Conservation (phyloP, 2,329 filamentous ascomycete genomes). For the Exophiala lecanii-corni region DNA sequence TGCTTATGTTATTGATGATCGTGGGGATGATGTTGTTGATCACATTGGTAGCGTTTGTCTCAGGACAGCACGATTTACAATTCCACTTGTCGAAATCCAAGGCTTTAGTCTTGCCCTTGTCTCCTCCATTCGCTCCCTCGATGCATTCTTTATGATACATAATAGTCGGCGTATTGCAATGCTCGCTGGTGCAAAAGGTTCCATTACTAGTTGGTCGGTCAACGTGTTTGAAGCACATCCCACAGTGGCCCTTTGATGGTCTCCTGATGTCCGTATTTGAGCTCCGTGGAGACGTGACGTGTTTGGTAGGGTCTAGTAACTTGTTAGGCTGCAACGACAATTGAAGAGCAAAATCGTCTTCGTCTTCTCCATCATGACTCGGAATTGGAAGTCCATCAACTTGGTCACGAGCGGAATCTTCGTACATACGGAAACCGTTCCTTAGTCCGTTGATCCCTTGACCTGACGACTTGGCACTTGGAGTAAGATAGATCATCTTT, state of each 20-base stretch:
- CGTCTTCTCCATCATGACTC: neutral
- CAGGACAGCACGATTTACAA: neutral
- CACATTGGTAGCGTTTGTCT: neutral
- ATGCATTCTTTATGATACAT: conserved; percentile 21
- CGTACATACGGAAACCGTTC: neutral
- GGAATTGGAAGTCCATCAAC: neutral
- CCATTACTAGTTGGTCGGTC: conserved; percentile 5
- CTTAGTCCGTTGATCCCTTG: neutral
- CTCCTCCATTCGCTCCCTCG: neutral
- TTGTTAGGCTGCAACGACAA: neutral
- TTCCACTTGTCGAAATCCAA: neutral
- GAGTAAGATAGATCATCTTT: conserved; percentile 13
- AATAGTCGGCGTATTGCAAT: conserved; percentile 10
- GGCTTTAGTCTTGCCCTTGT: conserved; percentile 1
- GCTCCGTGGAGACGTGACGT: too few species aligned
- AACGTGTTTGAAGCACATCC: conserved; percentile 13
- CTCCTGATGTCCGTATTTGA: too few species aligned
- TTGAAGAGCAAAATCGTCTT: neutral
- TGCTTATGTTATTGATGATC: too few species aligned
- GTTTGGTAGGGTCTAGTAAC: neutral
- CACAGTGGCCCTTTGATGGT: conserved; percentile 7
- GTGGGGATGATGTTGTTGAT: too few species aligned
- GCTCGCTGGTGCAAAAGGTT: conserved; percentile 13
- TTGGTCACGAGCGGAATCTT: too few species aligned
- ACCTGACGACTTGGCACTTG: neutral